Evolutionary conservation across 1,284 basidiomycete genomes (phyloP).

Genomic region (Dichomitus squalens): DNA sequence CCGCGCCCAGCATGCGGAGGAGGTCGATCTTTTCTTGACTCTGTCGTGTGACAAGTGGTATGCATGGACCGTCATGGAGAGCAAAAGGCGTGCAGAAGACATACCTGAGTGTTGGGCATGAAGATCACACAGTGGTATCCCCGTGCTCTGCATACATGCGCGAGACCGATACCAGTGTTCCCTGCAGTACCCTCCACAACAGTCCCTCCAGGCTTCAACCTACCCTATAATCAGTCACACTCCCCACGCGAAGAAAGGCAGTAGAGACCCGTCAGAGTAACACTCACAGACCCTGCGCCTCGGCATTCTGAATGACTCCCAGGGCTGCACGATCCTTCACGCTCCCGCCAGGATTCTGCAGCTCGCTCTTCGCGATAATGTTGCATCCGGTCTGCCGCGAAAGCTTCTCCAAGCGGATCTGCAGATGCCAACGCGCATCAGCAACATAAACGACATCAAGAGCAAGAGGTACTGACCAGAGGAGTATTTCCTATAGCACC

Average conservation of each 20-base stretch:
- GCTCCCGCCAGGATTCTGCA: slow-evolving; percentile 98
- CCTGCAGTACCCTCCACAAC: slow-evolving; percentile 98
- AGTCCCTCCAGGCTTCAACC: slow-evolving; percentile 90
- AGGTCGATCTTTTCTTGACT: slow-evolving; percentile 99
- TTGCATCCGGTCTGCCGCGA: slow-evolving; percentile 90
- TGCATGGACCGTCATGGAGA: neutral
- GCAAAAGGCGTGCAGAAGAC: slow-evolving; percentile 12
- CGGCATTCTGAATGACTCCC: slow-evolving; percentile 88
- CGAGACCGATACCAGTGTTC: slow-evolving; percentile 98
- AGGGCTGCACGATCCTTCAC: slow-evolving; percentile 98
- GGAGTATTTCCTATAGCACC: slow-evolving; percentile 96
- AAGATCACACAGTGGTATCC: slow-evolving; percentile 99
- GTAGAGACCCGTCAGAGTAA: slow-evolving; percentile 38
- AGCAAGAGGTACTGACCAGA: slow-evolving; percentile 57
- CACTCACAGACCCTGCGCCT: slow-evolving; percentile 77
- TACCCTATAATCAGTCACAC: slow-evolving; percentile 32
- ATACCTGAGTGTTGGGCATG: slow-evolving; percentile 95
- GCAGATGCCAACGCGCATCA: neutral
- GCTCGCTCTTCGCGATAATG: slow-evolving; percentile 95
- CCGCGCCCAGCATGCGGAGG: slow-evolving; percentile 94
- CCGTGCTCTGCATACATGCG: slow-evolving; percentile 90
- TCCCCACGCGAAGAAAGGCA: neutral
- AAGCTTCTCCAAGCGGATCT: slow-evolving; percentile 85
- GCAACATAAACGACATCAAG: neutral
- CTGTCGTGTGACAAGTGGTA: slow-evolving; percentile 39